Percentiles rank a stretch among this genome's conserved stretches.
phyloP scores from a whole-genome alignment of 345 rosid species.

The Populus nigra region DNA sequence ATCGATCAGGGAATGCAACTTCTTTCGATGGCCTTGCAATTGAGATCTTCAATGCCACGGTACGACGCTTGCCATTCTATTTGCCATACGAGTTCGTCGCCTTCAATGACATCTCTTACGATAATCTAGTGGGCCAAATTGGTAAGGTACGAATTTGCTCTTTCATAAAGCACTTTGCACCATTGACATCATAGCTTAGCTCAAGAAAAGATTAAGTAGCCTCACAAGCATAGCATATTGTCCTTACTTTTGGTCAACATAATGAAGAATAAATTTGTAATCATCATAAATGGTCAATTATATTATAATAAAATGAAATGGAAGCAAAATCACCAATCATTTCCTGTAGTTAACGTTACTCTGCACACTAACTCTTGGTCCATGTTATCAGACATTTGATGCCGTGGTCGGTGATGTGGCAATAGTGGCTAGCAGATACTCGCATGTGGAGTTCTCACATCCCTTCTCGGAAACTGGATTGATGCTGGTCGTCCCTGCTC shows the following conservation, averaged over 20 bases:
- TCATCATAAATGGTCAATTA: no score
- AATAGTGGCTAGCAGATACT: constrained; percentile 5
- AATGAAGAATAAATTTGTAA: no score
- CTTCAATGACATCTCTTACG: constrained; percentile 9
- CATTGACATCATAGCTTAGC: no score
- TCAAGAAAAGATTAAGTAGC: no score
- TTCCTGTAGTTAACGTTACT: no score
- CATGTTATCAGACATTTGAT: constrained; percentile 17
- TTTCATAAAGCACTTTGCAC: neutral
- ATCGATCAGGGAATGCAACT: neutral
- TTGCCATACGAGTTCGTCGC: constrained; percentile 6
- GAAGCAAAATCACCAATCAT: no score
- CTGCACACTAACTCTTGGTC: neutral
- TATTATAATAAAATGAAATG: no score
- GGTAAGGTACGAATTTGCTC: constrained; percentile 10
- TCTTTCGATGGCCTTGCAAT: constrained; percentile 19
- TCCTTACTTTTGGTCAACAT: no score
- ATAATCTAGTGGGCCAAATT: constrained; percentile 13
- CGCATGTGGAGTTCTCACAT: constrained; percentile 27
- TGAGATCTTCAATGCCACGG: constrained; percentile 5
- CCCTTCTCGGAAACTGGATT: constrained; percentile 28
- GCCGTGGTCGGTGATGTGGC: constrained; percentile 16
- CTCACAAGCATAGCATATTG: no score
- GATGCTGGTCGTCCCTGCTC: constrained; percentile 18
- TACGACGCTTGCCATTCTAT: constrained; percentile 11